Conservation (phyloP, 73 alveolate genomes). For the Stentor coeruleus region DNA sequence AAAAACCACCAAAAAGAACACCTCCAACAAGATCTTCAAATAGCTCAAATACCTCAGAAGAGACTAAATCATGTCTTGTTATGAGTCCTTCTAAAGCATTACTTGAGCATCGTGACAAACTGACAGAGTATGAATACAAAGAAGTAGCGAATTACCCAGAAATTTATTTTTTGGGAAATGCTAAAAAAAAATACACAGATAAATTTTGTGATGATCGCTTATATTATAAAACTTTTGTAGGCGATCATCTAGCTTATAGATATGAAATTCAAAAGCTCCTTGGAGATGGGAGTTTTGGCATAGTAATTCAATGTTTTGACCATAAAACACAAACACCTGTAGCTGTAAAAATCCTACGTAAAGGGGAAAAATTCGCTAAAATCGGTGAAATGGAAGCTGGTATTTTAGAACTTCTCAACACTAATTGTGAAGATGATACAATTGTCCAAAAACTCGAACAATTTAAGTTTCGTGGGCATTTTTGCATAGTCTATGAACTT, state of each 20-base stretch:
- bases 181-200: background rate
- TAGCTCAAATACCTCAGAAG: constrained; percentile 6
- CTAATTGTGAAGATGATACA: background rate
- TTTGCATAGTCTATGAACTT: constrained; percentile 48
- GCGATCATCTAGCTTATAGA: constrained; percentile 86
- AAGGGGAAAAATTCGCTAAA: constrained; percentile 80
- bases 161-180: background rate
- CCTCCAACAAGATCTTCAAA: background rate
- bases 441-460: background rate
- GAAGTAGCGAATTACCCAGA: background rate
- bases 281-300: constrained; percentile 96
- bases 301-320: constrained; percentile 84
- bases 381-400: constrained; percentile 88
- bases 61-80: background rate
- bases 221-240: constrained; percentile 58
- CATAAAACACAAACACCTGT: constrained; percentile 75
- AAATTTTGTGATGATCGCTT: background rate
- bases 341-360: constrained; percentile 86
- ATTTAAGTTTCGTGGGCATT: constrained; percentile 50
- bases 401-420: constrained; percentile 43
- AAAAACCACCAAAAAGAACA: background rate
- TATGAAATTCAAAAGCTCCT: constrained; percentile 80
- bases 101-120: background rate
- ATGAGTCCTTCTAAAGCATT: background rate
- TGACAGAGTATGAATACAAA: background rate